Percentiles rank a stretch among this genome's conserved stretches.
Conservation (phyloP, 352 stramenopile species). For the Pythium rhizo-oryzae region DNA sequence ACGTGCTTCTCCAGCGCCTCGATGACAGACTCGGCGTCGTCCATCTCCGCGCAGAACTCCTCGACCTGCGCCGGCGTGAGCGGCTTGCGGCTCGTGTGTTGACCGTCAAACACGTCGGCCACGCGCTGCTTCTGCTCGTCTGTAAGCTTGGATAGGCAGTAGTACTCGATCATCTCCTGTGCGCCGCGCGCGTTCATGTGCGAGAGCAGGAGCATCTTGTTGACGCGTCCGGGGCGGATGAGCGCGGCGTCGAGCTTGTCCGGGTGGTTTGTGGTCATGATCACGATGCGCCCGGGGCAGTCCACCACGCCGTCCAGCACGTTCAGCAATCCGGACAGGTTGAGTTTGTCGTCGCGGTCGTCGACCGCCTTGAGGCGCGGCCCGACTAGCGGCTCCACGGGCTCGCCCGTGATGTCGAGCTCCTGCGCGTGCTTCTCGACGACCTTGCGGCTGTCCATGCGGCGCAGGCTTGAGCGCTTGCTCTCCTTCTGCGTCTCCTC, state of each 20-base stretch:
- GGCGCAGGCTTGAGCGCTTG: not conserved
- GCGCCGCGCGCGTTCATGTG: conserved; percentile 35
- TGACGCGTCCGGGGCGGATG: conserved; percentile 48
- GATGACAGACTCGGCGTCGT: conserved; percentile 4
- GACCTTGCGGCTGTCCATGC: conserved; percentile 2
- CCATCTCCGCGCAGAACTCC: conserved; percentile 40
- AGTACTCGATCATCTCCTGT: conserved; percentile 47
- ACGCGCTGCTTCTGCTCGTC: conserved; percentile 21
- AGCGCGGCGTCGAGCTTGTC: conserved; percentile 78
- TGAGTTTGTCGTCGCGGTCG: conserved; percentile 38
- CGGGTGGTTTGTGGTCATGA: conserved; percentile 91
- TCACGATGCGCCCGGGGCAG: conserved; percentile 73
- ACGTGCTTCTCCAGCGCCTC: not conserved
- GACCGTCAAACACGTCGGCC: conserved; percentile 9
- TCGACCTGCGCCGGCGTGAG: conserved; percentile 40
- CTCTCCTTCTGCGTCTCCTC: not conserved
- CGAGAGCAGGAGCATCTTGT: conserved; percentile 61
- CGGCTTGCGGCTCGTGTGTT: conserved; percentile 16
- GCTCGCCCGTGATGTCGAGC: not conserved
- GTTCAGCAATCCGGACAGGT: conserved; percentile 74
- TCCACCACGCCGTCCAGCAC: conserved; percentile 86
- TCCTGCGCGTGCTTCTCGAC: conserved; percentile 7
- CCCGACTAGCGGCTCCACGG: conserved; percentile 4
- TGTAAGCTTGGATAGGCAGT: conserved; percentile 27
- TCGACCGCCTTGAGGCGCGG: conserved; percentile 17